Evolutionary conservation across 2,329 filamentous ascomycete species (phyloP).

Genomic region (Nannizzia gypsea): DNA sequence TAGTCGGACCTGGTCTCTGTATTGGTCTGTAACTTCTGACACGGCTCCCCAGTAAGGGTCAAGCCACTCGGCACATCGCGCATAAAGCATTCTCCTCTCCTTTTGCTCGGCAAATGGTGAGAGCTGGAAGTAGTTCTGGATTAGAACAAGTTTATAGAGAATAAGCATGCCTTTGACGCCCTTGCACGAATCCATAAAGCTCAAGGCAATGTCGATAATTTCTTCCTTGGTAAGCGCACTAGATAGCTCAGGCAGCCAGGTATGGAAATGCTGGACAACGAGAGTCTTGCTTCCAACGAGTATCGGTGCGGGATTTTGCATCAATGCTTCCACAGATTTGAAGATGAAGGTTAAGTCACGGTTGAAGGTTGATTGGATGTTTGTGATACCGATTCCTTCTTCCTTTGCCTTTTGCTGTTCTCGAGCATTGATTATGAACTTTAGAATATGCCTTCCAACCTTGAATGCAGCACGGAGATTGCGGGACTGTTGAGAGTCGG

Average conservation of each 20-base stretch:
- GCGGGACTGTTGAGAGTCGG: constrained; percentile 69
- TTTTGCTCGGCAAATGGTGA: constrained; percentile 70
- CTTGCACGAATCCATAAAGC: constrained; percentile 85
- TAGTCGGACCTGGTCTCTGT: constrained; percentile 82
- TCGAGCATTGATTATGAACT: constrained; percentile 84
- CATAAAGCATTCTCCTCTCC: constrained; percentile 59
- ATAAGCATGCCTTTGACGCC: constrained; percentile 82
- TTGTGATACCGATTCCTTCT: constrained; percentile 71
- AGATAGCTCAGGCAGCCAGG: constrained; percentile 85
- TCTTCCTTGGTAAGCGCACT: constrained; percentile 68
- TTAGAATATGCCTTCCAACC: constrained; percentile 82
- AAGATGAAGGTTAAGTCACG: constrained; percentile 78
- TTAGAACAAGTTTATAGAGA: constrained; percentile 81
- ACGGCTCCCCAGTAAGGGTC: constrained; percentile 82
- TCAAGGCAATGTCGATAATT: constrained; percentile 79
- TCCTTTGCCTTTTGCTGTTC: constrained; percentile 82
- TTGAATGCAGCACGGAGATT: constrained; percentile 88
- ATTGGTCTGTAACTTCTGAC: constrained; percentile 65
- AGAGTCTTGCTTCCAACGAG: constrained; percentile 90
- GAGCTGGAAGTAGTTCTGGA: constrained; percentile 79
- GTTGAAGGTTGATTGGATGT: constrained; percentile 59
- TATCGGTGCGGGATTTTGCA: constrained; percentile 74
- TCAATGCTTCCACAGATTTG: constrained; percentile 76
- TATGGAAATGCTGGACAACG: constrained; percentile 90
- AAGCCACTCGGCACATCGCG: constrained; percentile 82